Percentiles rank a stretch among this genome's conserved stretches.
Conservation (phyloP, 192 early-diverging fungal species). For the Coemansia sp. region DNA sequence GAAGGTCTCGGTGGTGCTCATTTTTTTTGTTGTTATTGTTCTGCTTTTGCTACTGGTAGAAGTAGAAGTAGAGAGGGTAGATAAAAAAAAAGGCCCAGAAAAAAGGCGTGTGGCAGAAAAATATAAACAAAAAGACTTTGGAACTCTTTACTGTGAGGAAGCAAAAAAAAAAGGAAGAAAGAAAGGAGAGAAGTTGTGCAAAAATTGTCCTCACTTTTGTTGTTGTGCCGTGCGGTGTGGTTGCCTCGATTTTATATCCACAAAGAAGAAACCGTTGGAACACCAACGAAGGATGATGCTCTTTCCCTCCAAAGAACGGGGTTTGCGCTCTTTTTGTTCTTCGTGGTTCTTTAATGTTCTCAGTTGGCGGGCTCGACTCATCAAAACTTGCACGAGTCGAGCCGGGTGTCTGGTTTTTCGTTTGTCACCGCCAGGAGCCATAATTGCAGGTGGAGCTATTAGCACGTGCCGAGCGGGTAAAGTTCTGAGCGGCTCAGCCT, state of each 20-base stretch:
- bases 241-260: background rate
- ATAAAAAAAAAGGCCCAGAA: background rate
- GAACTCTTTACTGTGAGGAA: background rate
- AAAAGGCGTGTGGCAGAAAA: conserved; percentile 6
- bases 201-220: background rate
- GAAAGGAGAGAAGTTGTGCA: conserved; percentile 4
- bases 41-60: background rate
- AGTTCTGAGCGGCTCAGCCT: background rate
- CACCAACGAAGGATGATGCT: background rate
- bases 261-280: background rate
- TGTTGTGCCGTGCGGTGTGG: background rate
- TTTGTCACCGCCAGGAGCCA: too few species aligned
- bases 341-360: background rate
- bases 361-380: background rate
- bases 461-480: background rate
- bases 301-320: background rate
- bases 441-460: background rate
- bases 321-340: background rate
- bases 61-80: background rate
- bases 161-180: background rate
- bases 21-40: conserved; percentile 8
- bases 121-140: conserved; percentile 18
- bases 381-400: background rate
- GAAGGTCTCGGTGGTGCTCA: conserved; percentile 70
- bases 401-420: too few species aligned